These are phyloP conservation scores for Penicillium taxi DNA, from an alignment of 495 filamentous ascomycete species.

Conservation along the genomic window DNA sequence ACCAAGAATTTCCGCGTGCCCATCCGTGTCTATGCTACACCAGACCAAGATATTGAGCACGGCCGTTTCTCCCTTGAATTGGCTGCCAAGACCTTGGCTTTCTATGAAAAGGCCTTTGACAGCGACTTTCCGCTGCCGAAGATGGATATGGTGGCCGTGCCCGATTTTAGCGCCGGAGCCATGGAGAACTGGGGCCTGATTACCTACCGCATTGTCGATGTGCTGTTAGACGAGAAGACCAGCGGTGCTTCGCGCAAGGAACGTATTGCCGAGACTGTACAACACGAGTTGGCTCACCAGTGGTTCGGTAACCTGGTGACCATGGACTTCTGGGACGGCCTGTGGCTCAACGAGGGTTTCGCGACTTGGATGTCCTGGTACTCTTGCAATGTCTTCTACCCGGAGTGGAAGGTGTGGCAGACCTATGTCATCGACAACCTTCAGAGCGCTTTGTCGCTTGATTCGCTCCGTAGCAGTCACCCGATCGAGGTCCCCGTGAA, in stretches of 20 bases:
- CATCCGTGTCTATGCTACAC: constrained; percentile 55
- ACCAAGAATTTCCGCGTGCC: constrained; percentile 58
- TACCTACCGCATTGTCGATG: constrained; percentile 86
- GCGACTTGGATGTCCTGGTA: constrained; percentile 80
- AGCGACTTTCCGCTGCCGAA: constrained; percentile 56
- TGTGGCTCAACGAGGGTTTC: constrained; percentile 98
- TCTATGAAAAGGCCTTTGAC: constrained; percentile 51
- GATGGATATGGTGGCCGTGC: constrained; percentile 98
- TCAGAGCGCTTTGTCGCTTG: constrained; percentile 77
- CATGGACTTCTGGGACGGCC: constrained; percentile 99
- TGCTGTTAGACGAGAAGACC: constrained; percentile 86
- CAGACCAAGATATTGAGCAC: constrained; percentile 57
- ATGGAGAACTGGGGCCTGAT: constrained; percentile 99
- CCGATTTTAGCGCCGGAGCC: constrained; percentile 85
- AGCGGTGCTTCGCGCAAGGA: constrained; percentile 89
- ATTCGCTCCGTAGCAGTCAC: constrained; percentile 89
- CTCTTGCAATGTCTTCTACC: constrained; percentile 67
- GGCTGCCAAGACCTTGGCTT: constrained; percentile 47
- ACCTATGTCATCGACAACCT: constrained; percentile 86
- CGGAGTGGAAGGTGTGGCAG: constrained; percentile 99
- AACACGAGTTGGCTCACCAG: constrained; percentile 96
- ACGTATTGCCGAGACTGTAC: constrained; percentile 86
- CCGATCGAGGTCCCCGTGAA: constrained; percentile 97
- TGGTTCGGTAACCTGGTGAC: constrained; percentile 99
- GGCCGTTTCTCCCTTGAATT: constrained; percentile 58